A percentile compares a stretch with the other conserved stretches of the same genome.
phyloP scores from a whole-genome alignment of 2,329 filamentous ascomycete species.

The Leptographium lundbergii region DNA sequence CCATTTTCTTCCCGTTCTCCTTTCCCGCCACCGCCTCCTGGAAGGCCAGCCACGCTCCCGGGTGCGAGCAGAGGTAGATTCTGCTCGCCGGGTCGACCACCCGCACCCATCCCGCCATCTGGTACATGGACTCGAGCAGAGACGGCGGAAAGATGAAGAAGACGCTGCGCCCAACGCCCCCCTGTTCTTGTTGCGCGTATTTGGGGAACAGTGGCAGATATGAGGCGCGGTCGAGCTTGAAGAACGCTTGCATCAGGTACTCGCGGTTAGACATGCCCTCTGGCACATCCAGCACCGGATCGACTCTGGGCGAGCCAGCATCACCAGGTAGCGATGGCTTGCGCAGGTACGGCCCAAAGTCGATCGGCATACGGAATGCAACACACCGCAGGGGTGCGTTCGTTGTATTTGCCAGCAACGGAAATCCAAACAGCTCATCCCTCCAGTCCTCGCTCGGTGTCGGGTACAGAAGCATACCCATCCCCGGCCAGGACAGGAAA shows the following conservation, averaged over 20 bases:
- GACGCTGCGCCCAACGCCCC: slow-evolving; percentile 21
- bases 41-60: slow-evolving; percentile 37
- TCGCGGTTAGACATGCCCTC: slow-evolving; percentile 5
- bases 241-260: slow-evolving; percentile 15
- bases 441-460: slow-evolving; percentile 23
- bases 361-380: slow-evolving; percentile 21
- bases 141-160: slow-evolving; percentile 36
- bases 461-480: slow-evolving; percentile 28
- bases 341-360: slow-evolving; percentile 11
- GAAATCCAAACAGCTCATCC: slow-evolving; percentile 9
- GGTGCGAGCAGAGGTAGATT: slow-evolving; percentile 26
- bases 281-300: not conserved
- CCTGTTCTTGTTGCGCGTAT: slow-evolving; percentile 8
- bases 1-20: not conserved
- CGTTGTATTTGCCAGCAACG: slow-evolving; percentile 1
- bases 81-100: slow-evolving; percentile 25
- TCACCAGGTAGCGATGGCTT: not conserved
- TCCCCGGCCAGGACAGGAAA: slow-evolving; percentile 18
- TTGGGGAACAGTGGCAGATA: slow-evolving; percentile 12
- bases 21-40: not conserved
- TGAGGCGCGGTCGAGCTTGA: slow-evolving; percentile 18
- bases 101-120: slow-evolving; percentile 33
- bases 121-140: slow-evolving; percentile 19
- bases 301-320: not conserved
- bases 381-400: slow-evolving; percentile 20